A percentile compares a stretch with the other conserved stretches of the same genome.
Conservation (phyloP, 495 filamentous ascomycete genomes). For the Penicillium coprophilum region DNA sequence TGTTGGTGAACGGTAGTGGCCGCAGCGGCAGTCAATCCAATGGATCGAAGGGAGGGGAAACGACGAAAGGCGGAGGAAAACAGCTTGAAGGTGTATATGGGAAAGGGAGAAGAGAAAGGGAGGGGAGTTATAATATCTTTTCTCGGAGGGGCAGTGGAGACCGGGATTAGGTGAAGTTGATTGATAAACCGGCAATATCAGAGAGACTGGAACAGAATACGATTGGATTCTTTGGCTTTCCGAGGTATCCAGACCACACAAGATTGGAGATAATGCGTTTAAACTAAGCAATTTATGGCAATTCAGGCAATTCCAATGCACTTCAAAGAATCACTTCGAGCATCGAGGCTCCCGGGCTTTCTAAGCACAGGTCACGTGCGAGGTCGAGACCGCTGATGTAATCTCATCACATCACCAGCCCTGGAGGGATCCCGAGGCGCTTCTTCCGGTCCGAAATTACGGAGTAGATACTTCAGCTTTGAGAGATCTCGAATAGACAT, state of each 20-base stretch:
- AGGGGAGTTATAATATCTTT: slow-evolving; percentile 23
- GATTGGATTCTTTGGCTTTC: slow-evolving; percentile 20
- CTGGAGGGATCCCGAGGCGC: background rate
- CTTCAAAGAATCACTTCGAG: slow-evolving; percentile 25
- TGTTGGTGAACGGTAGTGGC: slow-evolving; percentile 63
- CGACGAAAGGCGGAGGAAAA: slow-evolving; percentile 78
- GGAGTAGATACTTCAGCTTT: background rate
- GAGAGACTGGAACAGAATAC: slow-evolving; percentile 5
- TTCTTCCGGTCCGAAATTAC: background rate
- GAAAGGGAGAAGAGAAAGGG: slow-evolving; percentile 1
- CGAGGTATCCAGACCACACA: slow-evolving; percentile 2
- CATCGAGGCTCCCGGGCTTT: slow-evolving; percentile 30
- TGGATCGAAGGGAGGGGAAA: slow-evolving; percentile 59
- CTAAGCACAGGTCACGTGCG: slow-evolving; percentile 30
- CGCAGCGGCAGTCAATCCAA: slow-evolving; percentile 60
- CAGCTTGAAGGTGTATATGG: slow-evolving; percentile 61
- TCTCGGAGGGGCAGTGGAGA: slow-evolving; percentile 27
- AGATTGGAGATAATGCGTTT: slow-evolving; percentile 1
- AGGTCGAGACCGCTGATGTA: slow-evolving; percentile 24
- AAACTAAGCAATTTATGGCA: background rate
- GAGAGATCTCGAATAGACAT: background rate
- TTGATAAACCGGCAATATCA: slow-evolving; percentile 21
- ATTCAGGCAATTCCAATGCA: background rate
- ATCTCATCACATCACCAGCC: slow-evolving; percentile 17
- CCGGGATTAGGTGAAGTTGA: slow-evolving; percentile 12